phyloP scores from a whole-genome alignment of 2,329 filamentous ascomycete species.

The Diplodia seriata region DNA sequence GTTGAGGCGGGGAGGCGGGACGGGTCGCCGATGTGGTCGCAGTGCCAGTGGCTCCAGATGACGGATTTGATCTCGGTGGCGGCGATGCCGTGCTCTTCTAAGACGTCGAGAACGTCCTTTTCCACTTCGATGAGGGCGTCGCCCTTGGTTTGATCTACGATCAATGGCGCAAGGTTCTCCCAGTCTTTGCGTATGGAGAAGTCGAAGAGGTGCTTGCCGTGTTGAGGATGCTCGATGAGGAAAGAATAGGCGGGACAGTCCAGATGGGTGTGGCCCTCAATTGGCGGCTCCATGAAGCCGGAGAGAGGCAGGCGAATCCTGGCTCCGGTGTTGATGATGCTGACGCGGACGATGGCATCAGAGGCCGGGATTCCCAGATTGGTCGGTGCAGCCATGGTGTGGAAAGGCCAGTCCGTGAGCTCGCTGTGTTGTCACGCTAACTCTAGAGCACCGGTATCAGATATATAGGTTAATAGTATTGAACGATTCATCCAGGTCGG shows the following conservation, averaged over 20 bases:
- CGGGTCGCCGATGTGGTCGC: not conserved
- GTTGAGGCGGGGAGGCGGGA: constrained; percentile 3
- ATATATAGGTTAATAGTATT: no score
- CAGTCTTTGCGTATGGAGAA: constrained; percentile 54
- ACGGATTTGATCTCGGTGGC: constrained; percentile 13
- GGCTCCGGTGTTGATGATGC: constrained; percentile 21
- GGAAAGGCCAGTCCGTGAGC: not conserved
- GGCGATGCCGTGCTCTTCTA: constrained; percentile 35
- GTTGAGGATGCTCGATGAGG: constrained; percentile 15
- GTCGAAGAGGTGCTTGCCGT: constrained; percentile 19
- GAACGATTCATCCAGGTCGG: no score
- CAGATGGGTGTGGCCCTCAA: constrained; percentile 17
- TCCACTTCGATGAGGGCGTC: constrained; percentile 50
- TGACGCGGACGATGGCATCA: constrained; percentile 8
- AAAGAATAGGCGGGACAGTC: constrained; percentile 9
- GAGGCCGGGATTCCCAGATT: constrained; percentile 36
- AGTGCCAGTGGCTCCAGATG: constrained; percentile 27
- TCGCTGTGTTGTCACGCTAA: no score
- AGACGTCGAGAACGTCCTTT: constrained; percentile 42
- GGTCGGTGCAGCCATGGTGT: constrained; percentile 5
- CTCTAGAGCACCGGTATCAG: no score
- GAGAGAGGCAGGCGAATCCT: constrained; percentile 4
- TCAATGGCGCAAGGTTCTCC: constrained; percentile 42
- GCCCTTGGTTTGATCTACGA: constrained; percentile 37
- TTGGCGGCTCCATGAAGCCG: constrained; percentile 4